These are phyloP conservation scores for Paecilomyces niveus DNA, from an alignment of 2,329 filamentous ascomycete species.

Conservation along the genomic window DNA sequence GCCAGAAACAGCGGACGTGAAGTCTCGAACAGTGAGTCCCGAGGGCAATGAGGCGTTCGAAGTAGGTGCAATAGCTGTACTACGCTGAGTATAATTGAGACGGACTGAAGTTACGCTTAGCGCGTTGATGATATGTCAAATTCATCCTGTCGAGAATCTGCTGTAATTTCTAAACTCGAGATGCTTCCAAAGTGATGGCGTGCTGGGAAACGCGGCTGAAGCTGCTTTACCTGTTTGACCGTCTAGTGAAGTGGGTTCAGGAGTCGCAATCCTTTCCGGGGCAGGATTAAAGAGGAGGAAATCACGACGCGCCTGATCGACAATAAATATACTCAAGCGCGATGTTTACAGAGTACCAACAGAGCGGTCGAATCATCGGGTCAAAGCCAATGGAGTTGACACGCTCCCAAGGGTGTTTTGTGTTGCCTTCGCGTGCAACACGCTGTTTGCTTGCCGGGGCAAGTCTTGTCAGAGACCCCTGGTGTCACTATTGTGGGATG, in stretches of 20 bases:
- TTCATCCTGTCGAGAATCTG: neutral
- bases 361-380: neutral
- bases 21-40: neutral
- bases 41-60: neutral
- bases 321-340: neutral
- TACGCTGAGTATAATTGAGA: neutral
- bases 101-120: neutral
- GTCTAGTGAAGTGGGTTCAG: neutral
- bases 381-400: neutral
- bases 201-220: neutral
- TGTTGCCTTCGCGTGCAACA: neutral
- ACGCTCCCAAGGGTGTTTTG: neutral
- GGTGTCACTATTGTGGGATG: neutral
- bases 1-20: neutral
- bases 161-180: neutral
- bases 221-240: neutral
- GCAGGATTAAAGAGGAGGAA: neutral
- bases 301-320: neutral
- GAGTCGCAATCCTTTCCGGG: neutral
- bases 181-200: neutral
- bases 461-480: neutral
- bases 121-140: neutral
- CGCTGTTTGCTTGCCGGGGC: neutral
- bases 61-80: neutral
- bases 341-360: neutral